phyloP scores from a whole-genome alignment of 345 rosid species.

The Salix purpurea region DNA sequence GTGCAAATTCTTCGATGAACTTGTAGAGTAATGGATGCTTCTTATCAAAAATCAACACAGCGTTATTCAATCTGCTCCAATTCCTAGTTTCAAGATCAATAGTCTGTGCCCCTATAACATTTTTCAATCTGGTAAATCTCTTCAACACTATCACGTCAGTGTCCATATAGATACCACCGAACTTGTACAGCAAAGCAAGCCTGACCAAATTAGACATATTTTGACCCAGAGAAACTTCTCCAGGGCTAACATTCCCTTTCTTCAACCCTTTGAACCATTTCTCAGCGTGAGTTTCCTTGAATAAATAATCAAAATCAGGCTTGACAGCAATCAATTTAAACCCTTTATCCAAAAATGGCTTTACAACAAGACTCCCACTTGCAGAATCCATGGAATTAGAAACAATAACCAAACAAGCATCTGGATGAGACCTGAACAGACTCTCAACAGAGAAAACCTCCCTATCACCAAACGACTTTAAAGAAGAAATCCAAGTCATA shows the following conservation, averaged over 20 bases:
- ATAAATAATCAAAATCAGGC: slow-evolving; percentile 64
- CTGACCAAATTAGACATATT: slow-evolving; percentile 80
- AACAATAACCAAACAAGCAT: slow-evolving; percentile 63
- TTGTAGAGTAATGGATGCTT: slow-evolving; percentile 64
- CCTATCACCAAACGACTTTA: slow-evolving; percentile 54
- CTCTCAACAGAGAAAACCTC: slow-evolving; percentile 61
- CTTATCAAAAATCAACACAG: slow-evolving; percentile 74
- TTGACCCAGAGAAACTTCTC: slow-evolving; percentile 78
- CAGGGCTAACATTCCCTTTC: slow-evolving; percentile 61
- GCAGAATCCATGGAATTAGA: slow-evolving; percentile 66
- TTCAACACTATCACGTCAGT: slow-evolving; percentile 63
- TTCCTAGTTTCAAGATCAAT: slow-evolving; percentile 47
- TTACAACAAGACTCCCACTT: slow-evolving; percentile 42
- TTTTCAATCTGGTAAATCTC: slow-evolving; percentile 45
- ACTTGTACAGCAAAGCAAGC: slow-evolving; percentile 70
- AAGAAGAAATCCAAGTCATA: slow-evolving; percentile 89
- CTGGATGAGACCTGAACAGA: slow-evolving; percentile 56
- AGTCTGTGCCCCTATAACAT: slow-evolving; percentile 76
- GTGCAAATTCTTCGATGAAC: slow-evolving; percentile 77
- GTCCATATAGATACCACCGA: slow-evolving; percentile 77
- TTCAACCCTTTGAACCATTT: slow-evolving; percentile 53
- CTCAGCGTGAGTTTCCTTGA: slow-evolving; percentile 62
- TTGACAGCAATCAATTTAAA: slow-evolving; percentile 38
- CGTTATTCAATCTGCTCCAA: slow-evolving; percentile 88
- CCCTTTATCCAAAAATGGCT: slow-evolving; percentile 51